Evolutionary conservation across 805 yeast species (phyloP), one percentile per base, ranked within the genome.

Genomic region (Scheffersomyces ergatensis): DNA sequence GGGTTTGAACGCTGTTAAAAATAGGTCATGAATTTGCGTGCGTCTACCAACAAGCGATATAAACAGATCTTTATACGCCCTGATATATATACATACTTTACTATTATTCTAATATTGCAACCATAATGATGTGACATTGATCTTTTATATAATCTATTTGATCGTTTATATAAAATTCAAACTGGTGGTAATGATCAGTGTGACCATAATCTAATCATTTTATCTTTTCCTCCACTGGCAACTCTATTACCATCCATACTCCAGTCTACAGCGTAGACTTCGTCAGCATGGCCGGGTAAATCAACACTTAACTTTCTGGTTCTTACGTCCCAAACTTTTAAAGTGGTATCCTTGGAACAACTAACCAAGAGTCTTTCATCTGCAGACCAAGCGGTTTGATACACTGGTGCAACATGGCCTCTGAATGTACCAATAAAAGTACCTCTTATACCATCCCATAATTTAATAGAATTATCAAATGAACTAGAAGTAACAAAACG

Each of bases 161-260:
- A n/a, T n/a, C n/a, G n/a, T n/a, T n/a, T n/a, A n/a, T n/a, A n/a
- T n/a, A n/a, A n/a, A n/a, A n/a, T n/a, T n/a, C n/a, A n/a, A n/a
- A n/a, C n/a, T n/a, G n/a, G n/a, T n/a, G n/a, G n/a, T n/a, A 21
- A 21, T 21, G 24, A 25, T 25, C 57, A 83, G 57, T 83, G 88
- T n/a, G 93, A 80, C 99, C 99, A 93, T 44, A 93, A 69, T 55
- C 97, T 76, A 18, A 93, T 89, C 75, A 85, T 85, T 62, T 90
- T 93, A 62, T 93, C 99, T 58, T 89, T 90, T 38, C 99, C 98
- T 16, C 98, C 99, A 60, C 97, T 87, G n/a, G 92, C 95, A 11
- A 93, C 98, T 50, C 83, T 75, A 49, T 78, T 78, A 34, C 99
- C 99, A 60, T 93, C 99, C 41, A 85, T 80, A 69, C 97, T 87